Conservation (phyloP, 352 stramenopile genomes). For the Aphanomyces astaci region DNA sequence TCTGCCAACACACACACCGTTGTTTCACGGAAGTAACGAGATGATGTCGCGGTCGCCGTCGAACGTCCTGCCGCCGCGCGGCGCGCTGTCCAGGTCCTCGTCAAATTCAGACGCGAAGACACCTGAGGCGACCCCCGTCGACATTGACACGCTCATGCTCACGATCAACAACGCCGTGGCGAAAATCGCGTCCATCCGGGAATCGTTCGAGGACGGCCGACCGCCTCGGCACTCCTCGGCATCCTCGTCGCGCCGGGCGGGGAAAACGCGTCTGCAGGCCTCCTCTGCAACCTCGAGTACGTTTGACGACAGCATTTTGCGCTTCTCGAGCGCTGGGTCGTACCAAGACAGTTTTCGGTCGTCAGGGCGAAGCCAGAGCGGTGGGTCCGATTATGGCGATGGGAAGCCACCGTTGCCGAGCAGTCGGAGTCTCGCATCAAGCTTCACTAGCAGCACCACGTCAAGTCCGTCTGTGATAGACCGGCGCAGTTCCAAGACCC, state of each 20-base stretch:
- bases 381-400: background rate
- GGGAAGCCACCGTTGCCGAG: background rate
- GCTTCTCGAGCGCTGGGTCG: background rate
- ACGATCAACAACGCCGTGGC: slow-evolving; percentile 24
- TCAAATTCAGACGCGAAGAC: background rate
- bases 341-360: background rate
- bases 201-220: slow-evolving; percentile 17
- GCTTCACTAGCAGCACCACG: background rate
- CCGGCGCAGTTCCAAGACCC: background rate
- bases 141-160: slow-evolving; percentile 22
- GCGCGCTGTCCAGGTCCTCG: background rate
- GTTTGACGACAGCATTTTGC: background rate
- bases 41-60: slow-evolving; percentile 5
- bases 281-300: background rate
- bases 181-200: slow-evolving; percentile 20
- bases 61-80: background rate
- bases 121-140: background rate
- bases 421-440: background rate
- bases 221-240: slow-evolving; percentile 18
- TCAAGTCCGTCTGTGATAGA: background rate
- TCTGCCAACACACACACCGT: too few relatives aligned
- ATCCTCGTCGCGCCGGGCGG: background rate
- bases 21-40: too few relatives aligned
- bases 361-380: background rate
- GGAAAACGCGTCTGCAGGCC: background rate